These are phyloP conservation scores for Hygrocybe coccinea DNA, from an alignment of 768 basidiomycete species.

Conservation along the genomic window DNA sequence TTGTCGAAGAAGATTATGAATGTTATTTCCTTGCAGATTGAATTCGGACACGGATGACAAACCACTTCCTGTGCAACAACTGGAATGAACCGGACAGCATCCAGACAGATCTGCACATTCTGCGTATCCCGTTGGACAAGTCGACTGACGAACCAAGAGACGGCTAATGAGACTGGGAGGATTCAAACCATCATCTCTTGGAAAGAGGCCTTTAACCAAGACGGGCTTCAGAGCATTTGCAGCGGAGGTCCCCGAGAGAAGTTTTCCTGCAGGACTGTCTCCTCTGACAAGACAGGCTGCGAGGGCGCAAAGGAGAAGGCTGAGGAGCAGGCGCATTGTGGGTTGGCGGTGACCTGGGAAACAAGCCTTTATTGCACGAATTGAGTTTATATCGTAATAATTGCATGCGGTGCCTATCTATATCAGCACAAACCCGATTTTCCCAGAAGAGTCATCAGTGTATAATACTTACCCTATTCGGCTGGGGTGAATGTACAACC, in stretches of 20 bases:
- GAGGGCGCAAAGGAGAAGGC: not conserved
- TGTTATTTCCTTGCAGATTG: not conserved
- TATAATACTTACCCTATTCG: no score
- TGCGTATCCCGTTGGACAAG: not conserved
- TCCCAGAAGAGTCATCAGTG: no score
- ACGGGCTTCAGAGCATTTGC: not conserved
- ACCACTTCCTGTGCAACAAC: not conserved
- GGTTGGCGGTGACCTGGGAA: not conserved
- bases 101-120: not conserved
- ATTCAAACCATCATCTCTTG: not conserved
- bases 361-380: no score
- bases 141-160: not conserved
- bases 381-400: no score
- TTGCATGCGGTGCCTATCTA: no score
- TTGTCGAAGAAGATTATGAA: not conserved
- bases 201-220: not conserved
- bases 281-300: not conserved
- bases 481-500: no score
- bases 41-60: not conserved
- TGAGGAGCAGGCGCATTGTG: not conserved
- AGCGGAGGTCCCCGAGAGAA: not conserved
- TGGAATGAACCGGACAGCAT: not conserved
- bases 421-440: no score
- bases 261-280: not conserved
- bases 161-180: not conserved